Base-by-base conservation (phyloP, 2,329 filamentous ascomycete genomes). In the Pyricularia sp. region DNA sequence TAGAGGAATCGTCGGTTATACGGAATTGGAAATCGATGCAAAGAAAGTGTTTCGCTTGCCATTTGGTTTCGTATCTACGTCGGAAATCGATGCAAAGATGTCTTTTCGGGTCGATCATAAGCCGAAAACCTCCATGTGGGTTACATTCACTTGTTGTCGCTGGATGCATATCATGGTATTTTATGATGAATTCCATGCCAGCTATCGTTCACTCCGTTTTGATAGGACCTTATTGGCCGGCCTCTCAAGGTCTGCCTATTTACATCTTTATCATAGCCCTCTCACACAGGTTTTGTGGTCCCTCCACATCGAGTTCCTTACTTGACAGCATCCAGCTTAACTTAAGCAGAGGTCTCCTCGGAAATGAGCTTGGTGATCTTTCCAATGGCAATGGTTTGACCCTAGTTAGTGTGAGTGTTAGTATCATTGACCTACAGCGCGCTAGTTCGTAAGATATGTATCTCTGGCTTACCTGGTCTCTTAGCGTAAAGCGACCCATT, bases 371-470 rank as follows among this genome's bases (percentile, higher is more conserved):
- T 97, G 66, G 91, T 97, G 76, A 99, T 96, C 85, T 99, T 99
- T 73, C 94, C 94, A 79, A 99, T 99, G 65, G 94, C 94, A 80
- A 99, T 97, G 0, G 94, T 99, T 89, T 97, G 93, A 72, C 94
- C 94, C 88, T 97, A 73, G 65, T 74, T 63, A 68, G 31, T 12
- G 35, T 26, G 4, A 30, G 7, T 22, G 53, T 57, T 55, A 22
- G 64, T 26, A 19, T 65, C 68, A 66, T 69, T 71, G 71, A 71
- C 71, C 62, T 30, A 65, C 62, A 62, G 55, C 62, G 30, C 22
- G 22, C 53, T 57, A 57, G 8, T 26, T 26, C 53, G 53, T 57
- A 57, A 9, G 73, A 68, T 33, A 72, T 72, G 64, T 12, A 6
- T n/a, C 22, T 19, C 4, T n/a, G 61, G 72, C 81, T 71, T 82